Percentiles rank a stretch among this genome's conserved stretches.
These are phyloP conservation scores for Penicillium manginii DNA, from an alignment of 495 filamentous ascomycete species.

Conservation along the genomic window DNA sequence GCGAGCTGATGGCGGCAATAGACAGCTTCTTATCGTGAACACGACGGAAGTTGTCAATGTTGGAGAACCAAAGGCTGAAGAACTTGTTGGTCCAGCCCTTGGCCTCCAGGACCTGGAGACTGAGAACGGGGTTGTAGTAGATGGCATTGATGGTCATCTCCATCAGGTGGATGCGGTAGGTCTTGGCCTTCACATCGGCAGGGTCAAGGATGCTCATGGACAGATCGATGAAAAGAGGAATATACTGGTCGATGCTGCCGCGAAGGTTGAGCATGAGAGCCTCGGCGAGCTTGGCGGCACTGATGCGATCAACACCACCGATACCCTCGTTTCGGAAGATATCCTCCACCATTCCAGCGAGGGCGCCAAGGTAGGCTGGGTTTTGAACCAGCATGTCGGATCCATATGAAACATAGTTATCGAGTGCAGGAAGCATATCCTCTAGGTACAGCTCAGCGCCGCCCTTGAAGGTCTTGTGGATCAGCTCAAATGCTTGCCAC, in stretches of 20 bases:
- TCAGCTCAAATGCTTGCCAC: constrained; percentile 97
- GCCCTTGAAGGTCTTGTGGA: constrained; percentile 95
- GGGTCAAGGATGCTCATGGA: constrained; percentile 80
- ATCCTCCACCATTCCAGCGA: constrained; percentile 80
- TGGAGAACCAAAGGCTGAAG: constrained; percentile 96
- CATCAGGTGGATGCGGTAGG: constrained; percentile 93
- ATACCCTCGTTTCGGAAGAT: constrained; percentile 86
- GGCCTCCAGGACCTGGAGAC: constrained; percentile 82
- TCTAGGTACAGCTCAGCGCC: constrained; percentile 97
- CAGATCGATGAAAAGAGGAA: constrained; percentile 84
- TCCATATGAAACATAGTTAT: constrained; percentile 96
- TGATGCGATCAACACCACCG: constrained; percentile 92
- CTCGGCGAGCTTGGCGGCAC: constrained; percentile 98
- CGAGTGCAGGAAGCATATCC: constrained; percentile 96
- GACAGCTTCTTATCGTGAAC: constrained; percentile 99
- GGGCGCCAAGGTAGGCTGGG: constrained; percentile 81
- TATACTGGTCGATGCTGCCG: constrained; percentile 83
- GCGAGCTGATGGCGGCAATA: constrained; percentile 85
- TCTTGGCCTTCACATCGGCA: constrained; percentile 75
- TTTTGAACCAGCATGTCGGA: constrained; percentile 76
- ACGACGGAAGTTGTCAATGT: constrained; percentile 87
- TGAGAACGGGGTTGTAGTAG: constrained; percentile 88
- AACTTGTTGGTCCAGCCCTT: constrained; percentile 99
- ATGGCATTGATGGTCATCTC: constrained; percentile 99
- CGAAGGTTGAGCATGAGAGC: constrained; percentile 94